These are phyloP conservation scores for Penicillium palitans DNA, from an alignment of 2,329 filamentous ascomycete species.

Conservation along the genomic window DNA sequence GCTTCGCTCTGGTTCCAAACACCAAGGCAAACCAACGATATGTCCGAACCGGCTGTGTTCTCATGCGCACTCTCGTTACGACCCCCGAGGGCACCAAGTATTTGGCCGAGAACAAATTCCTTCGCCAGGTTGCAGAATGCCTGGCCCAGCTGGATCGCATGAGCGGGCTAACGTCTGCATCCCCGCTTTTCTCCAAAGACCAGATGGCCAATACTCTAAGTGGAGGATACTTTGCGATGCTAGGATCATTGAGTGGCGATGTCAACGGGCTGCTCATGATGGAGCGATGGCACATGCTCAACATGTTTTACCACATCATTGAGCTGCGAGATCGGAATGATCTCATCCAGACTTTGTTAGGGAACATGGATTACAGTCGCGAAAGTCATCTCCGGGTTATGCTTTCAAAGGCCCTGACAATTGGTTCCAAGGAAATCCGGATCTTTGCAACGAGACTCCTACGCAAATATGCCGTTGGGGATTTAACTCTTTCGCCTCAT, in stretches of 20 bases:
- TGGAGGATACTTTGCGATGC: conserved; percentile 88
- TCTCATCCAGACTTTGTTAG: conserved; percentile 81
- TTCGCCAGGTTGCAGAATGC: conserved; percentile 93
- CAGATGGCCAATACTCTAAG: conserved; percentile 84
- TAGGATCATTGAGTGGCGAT: conserved; percentile 83
- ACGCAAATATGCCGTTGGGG: conserved; percentile 75
- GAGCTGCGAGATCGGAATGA: conserved; percentile 89
- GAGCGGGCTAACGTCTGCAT: conserved; percentile 65
- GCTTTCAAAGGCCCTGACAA: conserved; percentile 88
- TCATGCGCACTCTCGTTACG: conserved; percentile 83
- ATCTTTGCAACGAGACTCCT: conserved; percentile 86
- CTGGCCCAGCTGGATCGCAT: conserved; percentile 91
- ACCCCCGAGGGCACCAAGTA: conserved; percentile 82
- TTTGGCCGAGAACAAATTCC: conserved; percentile 84
- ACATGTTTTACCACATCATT: conserved; percentile 99
- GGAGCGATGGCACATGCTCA: conserved; percentile 96
- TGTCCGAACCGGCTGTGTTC: conserved; percentile 80
- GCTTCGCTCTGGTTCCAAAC: conserved; percentile 86
- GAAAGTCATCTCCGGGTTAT: conserved; percentile 89
- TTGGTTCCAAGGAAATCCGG: conserved; percentile 84
- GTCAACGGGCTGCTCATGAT: conserved; percentile 81
- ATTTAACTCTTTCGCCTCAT: conserved; percentile 44
- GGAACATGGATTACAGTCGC: conserved; percentile 88
- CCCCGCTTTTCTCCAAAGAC: conserved; percentile 84
- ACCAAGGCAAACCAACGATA: conserved; percentile 94